Evolutionary conservation across 164 flowering plant species (phyloP).

Genomic region (Macadamia integrifolia): DNA sequence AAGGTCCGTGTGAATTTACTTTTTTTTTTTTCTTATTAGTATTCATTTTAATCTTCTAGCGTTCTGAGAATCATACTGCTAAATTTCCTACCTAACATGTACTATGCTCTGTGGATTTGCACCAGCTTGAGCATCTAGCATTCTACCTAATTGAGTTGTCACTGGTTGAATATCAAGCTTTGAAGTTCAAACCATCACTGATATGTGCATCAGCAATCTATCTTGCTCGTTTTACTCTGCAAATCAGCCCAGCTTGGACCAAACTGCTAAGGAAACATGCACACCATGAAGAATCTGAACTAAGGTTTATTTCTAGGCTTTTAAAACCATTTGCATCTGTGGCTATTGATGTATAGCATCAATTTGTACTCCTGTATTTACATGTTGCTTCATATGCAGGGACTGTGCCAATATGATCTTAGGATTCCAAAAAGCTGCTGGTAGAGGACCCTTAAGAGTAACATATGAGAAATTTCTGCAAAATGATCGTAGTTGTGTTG

Average conservation of each 20-base stretch:
- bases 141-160: slow-evolving; percentile 81
- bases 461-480: slow-evolving; percentile 56
- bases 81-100: too few relatives aligned
- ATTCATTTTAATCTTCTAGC: too few relatives aligned
- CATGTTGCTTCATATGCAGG: slow-evolving; percentile 25
- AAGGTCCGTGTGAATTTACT: slow-evolving; percentile 32
- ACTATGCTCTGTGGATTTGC: not conserved
- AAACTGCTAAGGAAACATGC: slow-evolving; percentile 60
- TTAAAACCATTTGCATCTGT: not conserved
- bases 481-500: slow-evolving; percentile 40
- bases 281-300: slow-evolving; percentile 49
- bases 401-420: slow-evolving; percentile 67
- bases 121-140: slow-evolving; percentile 67
- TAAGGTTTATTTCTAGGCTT: slow-evolving; percentile 38
- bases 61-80: too few relatives aligned
- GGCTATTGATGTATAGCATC: not conserved
- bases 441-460: slow-evolving; percentile 43
- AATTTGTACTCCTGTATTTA: not conserved
- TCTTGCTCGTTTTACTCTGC: slow-evolving; percentile 64
- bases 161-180: slow-evolving; percentile 69
- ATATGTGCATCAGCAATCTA: slow-evolving; percentile 85
- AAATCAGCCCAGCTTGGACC: slow-evolving; percentile 66
- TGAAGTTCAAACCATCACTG: slow-evolving; percentile 70
- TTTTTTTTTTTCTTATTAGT: not conserved
- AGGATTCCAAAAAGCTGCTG: slow-evolving; percentile 50